Evolutionary conservation across 768 basidiomycete species (phyloP).

Genomic region (Hericium rajendrae): DNA sequence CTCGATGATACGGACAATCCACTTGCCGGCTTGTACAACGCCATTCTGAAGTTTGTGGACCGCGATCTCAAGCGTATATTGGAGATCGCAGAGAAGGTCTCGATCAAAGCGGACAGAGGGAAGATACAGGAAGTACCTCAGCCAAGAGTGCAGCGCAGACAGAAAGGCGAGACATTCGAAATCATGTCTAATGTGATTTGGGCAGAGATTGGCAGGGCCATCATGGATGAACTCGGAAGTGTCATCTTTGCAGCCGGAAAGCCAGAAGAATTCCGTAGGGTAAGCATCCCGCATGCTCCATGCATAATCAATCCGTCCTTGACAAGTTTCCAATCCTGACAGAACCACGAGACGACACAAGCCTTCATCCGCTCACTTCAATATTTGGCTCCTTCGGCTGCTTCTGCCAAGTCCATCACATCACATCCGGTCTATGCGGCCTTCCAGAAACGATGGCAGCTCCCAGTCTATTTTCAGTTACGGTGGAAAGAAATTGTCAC

Average conservation of each 20-base stretch:
- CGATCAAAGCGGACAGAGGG: slow-evolving; percentile 27
- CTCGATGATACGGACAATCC: slow-evolving; percentile 60
- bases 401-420: slow-evolving; percentile 64
- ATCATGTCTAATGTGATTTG: slow-evolving; percentile 86
- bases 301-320: no score
- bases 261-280: slow-evolving; percentile 84
- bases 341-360: slow-evolving; percentile 83
- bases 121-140: slow-evolving; percentile 1
- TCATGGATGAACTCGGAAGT: slow-evolving; percentile 78
- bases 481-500: slow-evolving; percentile 92
- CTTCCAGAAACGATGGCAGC: slow-evolving; percentile 87
- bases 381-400: slow-evolving; percentile 65
- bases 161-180: slow-evolving; percentile 47
- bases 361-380: slow-evolving; percentile 79
- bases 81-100: slow-evolving; percentile 63
- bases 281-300: slow-evolving; percentile 19
- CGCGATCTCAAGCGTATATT: slow-evolving; percentile 67
- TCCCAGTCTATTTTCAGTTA: slow-evolving; percentile 94
- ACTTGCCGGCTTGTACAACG: slow-evolving; percentile 72
- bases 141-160: neutral
- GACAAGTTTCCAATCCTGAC: neutral
- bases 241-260: slow-evolving; percentile 86
- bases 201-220: slow-evolving; percentile 70
- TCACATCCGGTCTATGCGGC: slow-evolving; percentile 55
- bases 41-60: slow-evolving; percentile 72